phyloP scores from a whole-genome alignment of 306 rosid species.

The Neltuma alba region DNA sequence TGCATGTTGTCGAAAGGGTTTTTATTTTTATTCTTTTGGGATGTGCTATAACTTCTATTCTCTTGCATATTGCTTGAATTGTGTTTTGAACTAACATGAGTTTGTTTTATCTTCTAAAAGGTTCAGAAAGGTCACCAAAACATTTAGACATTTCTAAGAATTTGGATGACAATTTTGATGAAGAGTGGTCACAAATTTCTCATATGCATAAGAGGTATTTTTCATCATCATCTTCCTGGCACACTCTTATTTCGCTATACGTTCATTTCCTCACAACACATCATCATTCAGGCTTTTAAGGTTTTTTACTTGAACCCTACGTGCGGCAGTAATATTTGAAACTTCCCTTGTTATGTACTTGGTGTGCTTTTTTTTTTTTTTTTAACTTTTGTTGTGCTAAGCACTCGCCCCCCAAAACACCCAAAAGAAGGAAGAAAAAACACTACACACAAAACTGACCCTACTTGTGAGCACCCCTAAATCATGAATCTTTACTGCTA shows the following conservation, averaged over 20 bases:
- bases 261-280: neutral
- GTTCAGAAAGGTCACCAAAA: constrained; percentile 46
- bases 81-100: constrained; percentile 18
- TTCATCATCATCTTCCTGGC: constrained; percentile 17
- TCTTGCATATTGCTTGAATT: constrained; percentile 18
- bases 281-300: constrained; percentile 13
- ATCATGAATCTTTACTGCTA: neutral
- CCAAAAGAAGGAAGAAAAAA: neutral
- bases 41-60: neutral
- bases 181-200: constrained; percentile 74
- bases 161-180: constrained; percentile 52
- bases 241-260: constrained; percentile 20
- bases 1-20: neutral
- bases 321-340: neutral
- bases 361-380: constrained; percentile 17
- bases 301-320: constrained; percentile 18
- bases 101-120: constrained; percentile 39
- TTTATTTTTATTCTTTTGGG: neutral
- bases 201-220: constrained; percentile 63
- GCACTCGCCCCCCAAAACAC: neutral
- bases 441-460: neutral
- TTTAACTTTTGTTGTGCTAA: no score
- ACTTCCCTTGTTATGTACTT: constrained; percentile 23
- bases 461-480: neutral
- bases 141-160: constrained; percentile 47